Percentiles rank a stretch among this genome's conserved stretches.
phyloP scores from a whole-genome alignment of 1,284 basidiomycete genomes.

The Tranzscheliella williamsii region DNA sequence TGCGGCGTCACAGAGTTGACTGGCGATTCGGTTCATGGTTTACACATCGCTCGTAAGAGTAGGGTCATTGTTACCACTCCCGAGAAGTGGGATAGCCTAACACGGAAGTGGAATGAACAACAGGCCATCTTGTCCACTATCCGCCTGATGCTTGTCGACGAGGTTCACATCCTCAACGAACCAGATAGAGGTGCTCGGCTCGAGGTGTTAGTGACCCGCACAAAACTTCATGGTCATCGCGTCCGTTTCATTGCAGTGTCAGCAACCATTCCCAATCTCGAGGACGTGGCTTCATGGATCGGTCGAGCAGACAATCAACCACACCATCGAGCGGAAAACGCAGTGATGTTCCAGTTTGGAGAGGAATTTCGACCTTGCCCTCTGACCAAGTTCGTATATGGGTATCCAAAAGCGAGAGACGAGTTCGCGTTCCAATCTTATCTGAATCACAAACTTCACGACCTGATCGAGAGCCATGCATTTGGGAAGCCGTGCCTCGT shows the following conservation, averaged over 20 bases:
- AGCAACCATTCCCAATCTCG: conserved; percentile 90
- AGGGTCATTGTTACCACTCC: conserved; percentile 67
- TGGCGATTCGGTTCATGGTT: conserved; percentile 25
- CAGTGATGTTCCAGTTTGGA: conserved; percentile 41
- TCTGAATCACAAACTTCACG: conserved; percentile 78
- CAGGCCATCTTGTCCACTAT: conserved; percentile 38
- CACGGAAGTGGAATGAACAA: conserved; percentile 46
- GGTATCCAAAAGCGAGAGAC: conserved; percentile 67
- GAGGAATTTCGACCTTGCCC: conserved; percentile 50
- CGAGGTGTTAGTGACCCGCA: conserved; percentile 90
- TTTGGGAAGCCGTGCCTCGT: conserved; percentile 39
- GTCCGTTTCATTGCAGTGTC: conserved; percentile 86
- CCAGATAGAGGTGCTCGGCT: conserved; percentile 65
- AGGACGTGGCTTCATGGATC: conserved; percentile 87
- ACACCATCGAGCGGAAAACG: neutral
- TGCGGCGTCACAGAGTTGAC: conserved; percentile 80
- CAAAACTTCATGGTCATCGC: conserved; percentile 69
- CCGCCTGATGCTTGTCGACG: conserved; percentile 74
- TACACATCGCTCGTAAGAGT: conserved; percentile 30
- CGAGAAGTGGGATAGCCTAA: conserved; percentile 61
- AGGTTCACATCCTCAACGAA: conserved; percentile 91
- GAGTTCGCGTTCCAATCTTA: conserved; percentile 76
- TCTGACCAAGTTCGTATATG: conserved; percentile 54
- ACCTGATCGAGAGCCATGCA: conserved; percentile 37
- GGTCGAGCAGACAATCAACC: conserved; percentile 60